These are phyloP conservation scores for Pyricularia sp. DNA, from an alignment of 2,329 filamentous ascomycete genomes.

Conservation along the genomic window DNA sequence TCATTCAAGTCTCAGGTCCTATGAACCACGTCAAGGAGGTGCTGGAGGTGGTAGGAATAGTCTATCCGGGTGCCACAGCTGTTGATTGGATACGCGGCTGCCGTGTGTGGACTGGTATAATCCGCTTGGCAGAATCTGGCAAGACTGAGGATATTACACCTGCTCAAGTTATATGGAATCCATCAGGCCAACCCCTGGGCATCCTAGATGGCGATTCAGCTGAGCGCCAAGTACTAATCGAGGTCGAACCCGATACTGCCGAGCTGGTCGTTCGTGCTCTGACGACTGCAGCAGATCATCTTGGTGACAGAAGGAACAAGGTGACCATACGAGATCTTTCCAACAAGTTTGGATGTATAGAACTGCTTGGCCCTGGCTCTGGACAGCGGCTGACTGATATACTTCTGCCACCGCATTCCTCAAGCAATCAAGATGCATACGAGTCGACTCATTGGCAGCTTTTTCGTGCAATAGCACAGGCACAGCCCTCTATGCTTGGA, in stretches of 20 bases:
- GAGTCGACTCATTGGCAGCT: conserved; percentile 1
- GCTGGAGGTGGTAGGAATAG: conserved; percentile 3
- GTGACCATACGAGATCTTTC: conserved; percentile 32
- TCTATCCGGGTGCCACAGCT: not conserved
- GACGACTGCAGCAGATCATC: conserved; percentile 44
- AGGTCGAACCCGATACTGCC: not conserved
- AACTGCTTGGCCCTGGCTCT: not conserved
- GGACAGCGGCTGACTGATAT: not conserved
- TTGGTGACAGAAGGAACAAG: conserved; percentile 31
- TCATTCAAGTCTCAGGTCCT: conserved; percentile 64
- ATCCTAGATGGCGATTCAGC: not conserved
- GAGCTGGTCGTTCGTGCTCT: conserved; percentile 57
- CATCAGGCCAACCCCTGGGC: not conserved
- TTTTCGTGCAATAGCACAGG: not conserved
- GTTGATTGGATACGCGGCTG: conserved; percentile 1
- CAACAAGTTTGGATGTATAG: not conserved
- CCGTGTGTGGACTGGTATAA: conserved; percentile 1
- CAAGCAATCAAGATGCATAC: not conserved
- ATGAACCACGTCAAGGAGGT: conserved; percentile 5
- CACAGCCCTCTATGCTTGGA: not conserved
- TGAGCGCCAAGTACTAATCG: conserved; percentile 1
- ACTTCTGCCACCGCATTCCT: not conserved
- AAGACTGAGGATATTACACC: not conserved
- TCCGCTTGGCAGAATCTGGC: not conserved
- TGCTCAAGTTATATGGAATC: conserved; percentile 3